phyloP scores from a whole-genome alignment of 2,329 filamentous ascomycete genomes.

The Graphiopsis chlorocephala region DNA sequence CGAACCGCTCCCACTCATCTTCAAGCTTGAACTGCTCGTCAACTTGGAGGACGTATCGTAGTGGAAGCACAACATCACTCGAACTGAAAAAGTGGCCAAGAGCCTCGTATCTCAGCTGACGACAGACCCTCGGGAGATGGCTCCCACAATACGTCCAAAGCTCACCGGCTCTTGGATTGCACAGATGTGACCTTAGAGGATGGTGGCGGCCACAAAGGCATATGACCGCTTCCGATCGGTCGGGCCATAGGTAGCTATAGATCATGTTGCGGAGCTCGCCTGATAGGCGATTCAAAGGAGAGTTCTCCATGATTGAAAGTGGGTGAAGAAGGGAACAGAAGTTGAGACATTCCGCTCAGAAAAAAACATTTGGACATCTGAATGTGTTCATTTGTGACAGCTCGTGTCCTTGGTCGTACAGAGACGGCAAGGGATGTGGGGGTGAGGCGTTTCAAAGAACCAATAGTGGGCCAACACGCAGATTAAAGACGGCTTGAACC shows the following conservation, averaged over 20 bases:
- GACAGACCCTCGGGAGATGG: neutral
- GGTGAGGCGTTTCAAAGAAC: neutral
- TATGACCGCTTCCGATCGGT: neutral
- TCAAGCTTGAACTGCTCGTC: neutral
- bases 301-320: neutral
- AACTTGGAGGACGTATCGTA: neutral
- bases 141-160: neutral
- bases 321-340: neutral
- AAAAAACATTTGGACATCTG: neutral
- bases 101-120: neutral
- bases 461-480: neutral
- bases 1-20: neutral
- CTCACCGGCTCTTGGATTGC: neutral
- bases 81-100: neutral
- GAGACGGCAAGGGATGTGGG: neutral
- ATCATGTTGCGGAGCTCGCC: neutral
- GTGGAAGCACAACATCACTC: neutral
- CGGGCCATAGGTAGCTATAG: neutral
- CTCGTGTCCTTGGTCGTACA: neutral
- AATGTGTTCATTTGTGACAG: neutral
- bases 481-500: neutral
- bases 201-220: neutral
- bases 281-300: neutral
- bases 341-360: neutral
- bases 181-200: neutral